Percentiles rank a stretch among this genome's conserved stretches.
phyloP scores from a whole-genome alignment of 805 yeast genomes.

The Suhomyces xylopsoci region DNA sequence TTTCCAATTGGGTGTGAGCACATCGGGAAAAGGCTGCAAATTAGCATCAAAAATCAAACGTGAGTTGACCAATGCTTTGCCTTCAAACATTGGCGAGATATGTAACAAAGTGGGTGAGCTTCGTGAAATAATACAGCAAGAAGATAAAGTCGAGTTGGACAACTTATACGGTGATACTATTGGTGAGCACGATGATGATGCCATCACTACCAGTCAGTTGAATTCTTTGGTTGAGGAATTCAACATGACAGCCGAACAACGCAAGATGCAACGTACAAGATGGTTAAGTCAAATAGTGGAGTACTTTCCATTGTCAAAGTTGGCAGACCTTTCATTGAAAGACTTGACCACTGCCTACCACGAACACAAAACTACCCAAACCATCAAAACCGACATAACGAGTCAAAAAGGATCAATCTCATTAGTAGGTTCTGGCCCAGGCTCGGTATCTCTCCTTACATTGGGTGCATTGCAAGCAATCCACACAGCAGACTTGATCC shows the following conservation, averaged over 20 bases:
- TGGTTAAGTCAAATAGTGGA: constrained; percentile 91
- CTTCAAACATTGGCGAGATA: constrained; percentile 64
- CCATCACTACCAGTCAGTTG: constrained; percentile 54
- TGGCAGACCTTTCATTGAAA: constrained; percentile 58
- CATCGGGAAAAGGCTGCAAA: constrained; percentile 87
- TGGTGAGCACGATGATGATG: constrained; percentile 69
- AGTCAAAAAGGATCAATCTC: constrained; percentile 56
- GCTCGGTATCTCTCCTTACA: constrained; percentile 76
- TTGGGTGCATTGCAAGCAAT: constrained; percentile 82
- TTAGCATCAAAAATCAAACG: constrained; percentile 77
- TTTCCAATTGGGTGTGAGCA: constrained; percentile 79
- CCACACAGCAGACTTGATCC: constrained; percentile 72
- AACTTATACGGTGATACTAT: constrained; percentile 26
- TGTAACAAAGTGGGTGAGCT: constrained; percentile 69
- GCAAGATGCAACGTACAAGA: constrained; percentile 60
- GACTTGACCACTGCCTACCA: constrained; percentile 49
- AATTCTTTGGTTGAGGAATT: constrained; percentile 64
- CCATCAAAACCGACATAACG: background rate
- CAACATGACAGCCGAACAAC: constrained; percentile 49
- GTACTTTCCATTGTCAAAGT: constrained; percentile 72
- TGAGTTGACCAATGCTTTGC: constrained; percentile 63
- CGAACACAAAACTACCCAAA: constrained; percentile 13
- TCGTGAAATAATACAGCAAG: constrained; percentile 51
- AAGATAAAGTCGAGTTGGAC: constrained; percentile 39
- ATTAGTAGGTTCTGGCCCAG: constrained; percentile 95